Evolutionary conservation across 768 basidiomycete genomes (phyloP).

Genomic region (Tricholoma matsutake): DNA sequence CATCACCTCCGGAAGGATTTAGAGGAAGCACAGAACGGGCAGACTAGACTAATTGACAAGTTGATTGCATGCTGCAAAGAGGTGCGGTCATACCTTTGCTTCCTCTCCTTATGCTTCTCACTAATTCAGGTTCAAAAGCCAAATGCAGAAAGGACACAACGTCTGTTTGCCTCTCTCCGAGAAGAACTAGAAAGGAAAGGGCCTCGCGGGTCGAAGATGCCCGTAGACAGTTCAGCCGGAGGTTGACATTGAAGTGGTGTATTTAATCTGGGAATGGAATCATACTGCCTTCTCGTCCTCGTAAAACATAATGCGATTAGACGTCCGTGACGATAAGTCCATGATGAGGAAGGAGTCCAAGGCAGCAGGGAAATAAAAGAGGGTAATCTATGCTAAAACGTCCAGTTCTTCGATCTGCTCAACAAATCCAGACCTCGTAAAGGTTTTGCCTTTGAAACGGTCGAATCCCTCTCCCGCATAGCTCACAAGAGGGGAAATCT

Average conservation of each 20-base stretch:
- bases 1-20: conserved; percentile 71
- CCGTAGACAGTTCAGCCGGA: conserved; percentile 41
- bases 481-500: conserved; percentile 83
- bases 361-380: neutral
- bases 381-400: conserved; percentile 35
- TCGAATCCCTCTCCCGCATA: conserved; percentile 94
- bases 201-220: conserved; percentile 40
- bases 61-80: conserved; percentile 85
- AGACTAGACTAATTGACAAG: conserved; percentile 80
- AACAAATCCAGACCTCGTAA: conserved; percentile 72
- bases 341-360: conserved; percentile 4
- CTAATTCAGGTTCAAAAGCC: conserved; percentile 52
- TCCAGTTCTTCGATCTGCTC: conserved; percentile 69
- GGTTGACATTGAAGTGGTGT: conserved; percentile 30
- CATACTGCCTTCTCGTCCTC: neutral
- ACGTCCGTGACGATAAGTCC: conserved; percentile 9
- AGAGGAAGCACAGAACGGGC: conserved; percentile 75
- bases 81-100: conserved; percentile 40
- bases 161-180: conserved; percentile 73
- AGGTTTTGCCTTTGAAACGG: conserved; percentile 69
- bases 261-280: conserved; percentile 1
- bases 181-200: conserved; percentile 80
- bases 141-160: conserved; percentile 79
- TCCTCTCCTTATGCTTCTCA: conserved; percentile 10
- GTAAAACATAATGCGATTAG: neutral